phyloP scores from a whole-genome alignment of 163 green algal species.

The Smithsoniella earleae region DNA sequence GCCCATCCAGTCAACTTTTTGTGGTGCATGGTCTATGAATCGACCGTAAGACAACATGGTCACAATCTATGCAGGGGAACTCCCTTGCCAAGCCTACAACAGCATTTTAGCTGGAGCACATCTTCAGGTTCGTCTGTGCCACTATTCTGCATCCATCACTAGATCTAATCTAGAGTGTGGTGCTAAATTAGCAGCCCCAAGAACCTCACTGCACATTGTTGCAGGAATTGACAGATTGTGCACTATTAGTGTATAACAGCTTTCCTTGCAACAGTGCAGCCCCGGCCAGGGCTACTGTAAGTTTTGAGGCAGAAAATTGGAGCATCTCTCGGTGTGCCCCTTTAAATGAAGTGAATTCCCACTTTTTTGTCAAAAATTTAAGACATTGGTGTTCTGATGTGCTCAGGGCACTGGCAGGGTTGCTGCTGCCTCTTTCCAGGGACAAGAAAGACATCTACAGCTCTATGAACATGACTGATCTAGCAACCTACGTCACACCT shows the following conservation, averaged over 20 bases:
- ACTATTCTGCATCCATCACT: background rate
- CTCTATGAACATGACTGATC: background rate
- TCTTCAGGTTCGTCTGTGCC: background rate
- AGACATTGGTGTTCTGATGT: background rate
- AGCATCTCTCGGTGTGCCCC: too few species aligned
- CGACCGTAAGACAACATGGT: too few species aligned
- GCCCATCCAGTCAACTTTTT: too few species aligned
- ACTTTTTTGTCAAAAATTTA: background rate
- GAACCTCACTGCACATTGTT: background rate
- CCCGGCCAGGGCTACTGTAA: background rate
- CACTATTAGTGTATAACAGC: background rate
- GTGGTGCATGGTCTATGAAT: too few species aligned
- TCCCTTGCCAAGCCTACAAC: slow-evolving; percentile 25
- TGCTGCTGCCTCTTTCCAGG: background rate
- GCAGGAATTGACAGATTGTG: slow-evolving; percentile 22
- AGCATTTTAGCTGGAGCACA: background rate
- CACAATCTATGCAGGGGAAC: too few species aligned
- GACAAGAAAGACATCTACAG: background rate
- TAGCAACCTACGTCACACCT: background rate
- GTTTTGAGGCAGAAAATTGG: background rate
- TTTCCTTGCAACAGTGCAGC: background rate
- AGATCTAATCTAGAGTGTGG: background rate
- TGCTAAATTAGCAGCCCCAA: background rate
- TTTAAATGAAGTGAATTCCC: background rate
- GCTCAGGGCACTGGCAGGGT: background rate